Base-by-base conservation (phyloP, 345 rosid species). In the Sonneratia caseolaris region DNA sequence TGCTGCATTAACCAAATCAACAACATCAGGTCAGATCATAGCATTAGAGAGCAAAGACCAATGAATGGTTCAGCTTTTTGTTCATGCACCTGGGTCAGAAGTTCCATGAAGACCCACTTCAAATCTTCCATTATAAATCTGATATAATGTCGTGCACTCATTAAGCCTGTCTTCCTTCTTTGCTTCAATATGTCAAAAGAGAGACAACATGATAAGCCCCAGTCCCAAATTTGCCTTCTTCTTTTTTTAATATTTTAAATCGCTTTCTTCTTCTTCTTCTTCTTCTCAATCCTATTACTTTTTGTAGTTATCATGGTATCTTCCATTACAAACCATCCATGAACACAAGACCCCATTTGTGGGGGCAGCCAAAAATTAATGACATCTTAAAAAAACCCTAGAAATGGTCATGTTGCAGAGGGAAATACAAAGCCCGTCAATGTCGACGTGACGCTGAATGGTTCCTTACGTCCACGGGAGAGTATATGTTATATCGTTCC, bases 131-230 rank as follows among this genome's bases (percentile, higher is more conserved):
- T 16, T 48, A 48, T 3, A 12, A 53, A 53, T 53, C 2, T 11
- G 59, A 53, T 18, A 18, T 53, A 3, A 18, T 18, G 22, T 0
- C 0, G 0, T 5, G 7, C n/a, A 53, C 6, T 53, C 14, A 18
- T 53, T 18, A 19, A 19, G 3, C 59, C 22, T 22, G 24, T 59
- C 64, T 59, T 59, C 1, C 64, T 59, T 12, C 64, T 8, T 59
- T 59, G 36, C 64, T 59, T 59, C 64, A 59, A 59, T 3, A 59
- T 59, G 64, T 59, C 64, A 59, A 59, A 59, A 59, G 64, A 12
- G 53, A 59, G 36, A 24, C 64, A 59, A 24, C 14, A n/a, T 24
- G 36, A 59, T 59, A 22, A 59, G 64, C 36, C 36, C 64, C 7
- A 3, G 35, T 24, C 64, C 36, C 35, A 22, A 7, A 0, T 22